Base-by-base conservation (phyloP, 1,284 basidiomycete genomes). In the Leccinum huronense region DNA sequence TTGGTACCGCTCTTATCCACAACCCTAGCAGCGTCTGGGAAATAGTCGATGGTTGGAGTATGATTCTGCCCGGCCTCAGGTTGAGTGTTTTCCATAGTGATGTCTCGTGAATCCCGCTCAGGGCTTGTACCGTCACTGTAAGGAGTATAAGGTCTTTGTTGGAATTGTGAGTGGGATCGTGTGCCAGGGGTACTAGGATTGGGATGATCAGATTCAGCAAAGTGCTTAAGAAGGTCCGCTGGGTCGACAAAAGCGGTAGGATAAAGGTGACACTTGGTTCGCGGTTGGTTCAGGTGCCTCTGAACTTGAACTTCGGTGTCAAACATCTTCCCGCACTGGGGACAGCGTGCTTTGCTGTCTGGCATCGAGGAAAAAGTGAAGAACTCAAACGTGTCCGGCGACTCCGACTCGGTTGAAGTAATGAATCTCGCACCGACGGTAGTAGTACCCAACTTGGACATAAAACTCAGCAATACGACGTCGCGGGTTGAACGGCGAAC, bases 301-400 rank as follows among this genome's bases (percentile, higher is more conserved):
- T 53, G 59, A 8, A 60, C 45, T 36, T 53, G 45, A 23, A 5
- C 6, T 53, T 6, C 10, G 13, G 14, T 11, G 9, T 60, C 10
- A 23, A 60, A 60, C 9, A n/a, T 4, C 48, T 51, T 60, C 19
- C 59, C n/a, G 16, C 45, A 60, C n/a, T 60, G 48, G n/a, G 59
- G 48, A 51, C 48, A 60, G 3, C 48, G 5, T 38, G 33, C 19
- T 19, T 51, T 23, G 16, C 27, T 23, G 48, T 11, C 14, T 27
- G 23, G 23, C 42, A 45, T 45, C 42, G n/a, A 45, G 36, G 36
- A 38, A 36, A 36, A 36, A 36, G 34, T 38, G 36, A 38, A 38
- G 36, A 38, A 38, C 36, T 38, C 36, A 38, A 27, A 27, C 6
- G 13, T 13, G 36, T 38, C 36, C 23, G 23, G 23, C 23, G 23